Conservation (phyloP, 1,139 yeast genomes). For the Candida smagusa region DNA sequence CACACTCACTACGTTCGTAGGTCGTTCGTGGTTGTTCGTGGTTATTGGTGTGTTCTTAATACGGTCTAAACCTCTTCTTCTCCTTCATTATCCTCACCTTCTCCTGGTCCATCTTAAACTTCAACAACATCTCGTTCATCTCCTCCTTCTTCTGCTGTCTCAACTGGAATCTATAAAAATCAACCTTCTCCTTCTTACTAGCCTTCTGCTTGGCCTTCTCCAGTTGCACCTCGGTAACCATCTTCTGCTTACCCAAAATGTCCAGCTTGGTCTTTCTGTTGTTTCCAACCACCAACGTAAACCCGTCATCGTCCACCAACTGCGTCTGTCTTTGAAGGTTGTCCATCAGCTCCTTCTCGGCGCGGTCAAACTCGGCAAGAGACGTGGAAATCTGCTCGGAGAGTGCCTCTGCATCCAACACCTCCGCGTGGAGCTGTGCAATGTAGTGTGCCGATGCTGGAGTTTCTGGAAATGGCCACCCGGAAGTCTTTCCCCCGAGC, state of each 20-base stretch:
- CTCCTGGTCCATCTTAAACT: slow-evolving; percentile 89
- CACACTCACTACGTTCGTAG: too few species aligned
- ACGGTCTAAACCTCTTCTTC: slow-evolving; percentile 82
- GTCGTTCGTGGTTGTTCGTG: too few species aligned
- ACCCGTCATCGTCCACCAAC: slow-evolving; percentile 88
- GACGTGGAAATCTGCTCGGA: slow-evolving; percentile 53
- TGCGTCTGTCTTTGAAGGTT: slow-evolving; percentile 54
- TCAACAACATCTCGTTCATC: slow-evolving; percentile 78
- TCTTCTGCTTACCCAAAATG: slow-evolving; percentile 54
- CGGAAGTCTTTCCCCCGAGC: slow-evolving; percentile 24
- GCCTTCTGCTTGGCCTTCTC: slow-evolving; percentile 50
- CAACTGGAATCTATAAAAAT: slow-evolving; percentile 94
- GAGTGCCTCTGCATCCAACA: slow-evolving; percentile 46
- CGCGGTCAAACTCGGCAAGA: slow-evolving; percentile 64
- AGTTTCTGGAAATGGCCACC: slow-evolving; percentile 27
- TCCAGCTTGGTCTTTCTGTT: slow-evolving; percentile 78
- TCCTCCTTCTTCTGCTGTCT: slow-evolving; percentile 91
- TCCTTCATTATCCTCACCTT: slow-evolving; percentile 75
- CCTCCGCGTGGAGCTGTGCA: slow-evolving; percentile 23
- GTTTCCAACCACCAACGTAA: slow-evolving; percentile 83
- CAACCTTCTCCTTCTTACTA: slow-evolving; percentile 80
- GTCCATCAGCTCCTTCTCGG: slow-evolving; percentile 64
- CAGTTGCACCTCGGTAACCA: slow-evolving; percentile 40
- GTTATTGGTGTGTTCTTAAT: too few species aligned
- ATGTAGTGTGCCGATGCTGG: slow-evolving; percentile 31